A percentile compares a stretch with the other conserved stretches of the same genome.
Evolutionary conservation across 441 rosid genomes (phyloP).

Genomic region (Adansonia gregorii): DNA sequence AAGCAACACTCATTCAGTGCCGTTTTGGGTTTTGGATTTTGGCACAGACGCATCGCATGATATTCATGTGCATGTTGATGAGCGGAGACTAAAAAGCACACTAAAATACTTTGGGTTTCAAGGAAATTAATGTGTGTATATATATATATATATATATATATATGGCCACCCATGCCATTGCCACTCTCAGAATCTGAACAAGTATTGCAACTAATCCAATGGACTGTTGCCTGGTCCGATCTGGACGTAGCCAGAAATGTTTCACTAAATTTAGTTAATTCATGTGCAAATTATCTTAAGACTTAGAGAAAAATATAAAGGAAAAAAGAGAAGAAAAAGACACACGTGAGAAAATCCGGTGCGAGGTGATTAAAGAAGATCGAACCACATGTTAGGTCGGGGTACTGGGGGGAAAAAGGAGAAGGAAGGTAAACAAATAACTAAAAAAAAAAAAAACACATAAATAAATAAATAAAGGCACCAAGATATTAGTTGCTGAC

Average conservation of each 20-base stretch:
- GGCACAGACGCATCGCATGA: too few relatives aligned
- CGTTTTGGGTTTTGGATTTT: too few relatives aligned
- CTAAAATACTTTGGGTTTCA: background rate
- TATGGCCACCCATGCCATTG: background rate
- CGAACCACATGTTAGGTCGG: background rate
- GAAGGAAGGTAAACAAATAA: background rate
- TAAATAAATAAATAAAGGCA: background rate
- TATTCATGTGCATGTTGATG: background rate
- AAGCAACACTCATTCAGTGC: too few relatives aligned
- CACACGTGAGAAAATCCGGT: background rate
- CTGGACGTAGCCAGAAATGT: background rate
- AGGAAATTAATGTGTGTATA: slow-evolving; percentile 2
- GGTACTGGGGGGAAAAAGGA: background rate
- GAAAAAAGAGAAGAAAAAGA: background rate
- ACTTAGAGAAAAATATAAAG: background rate
- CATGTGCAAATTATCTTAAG: background rate
- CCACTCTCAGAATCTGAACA: background rate
- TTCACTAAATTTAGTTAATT: background rate
- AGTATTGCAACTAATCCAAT: background rate
- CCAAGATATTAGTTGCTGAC: slow-evolving; percentile 18
- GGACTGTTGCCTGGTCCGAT: background rate
- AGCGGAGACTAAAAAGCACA: background rate
- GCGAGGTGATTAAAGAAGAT: background rate
- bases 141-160: too few relatives aligned
- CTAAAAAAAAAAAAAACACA: background rate